phyloP scores from a whole-genome alignment of 2,329 filamentous ascomycete species.

The Colletotrichum sp. region DNA sequence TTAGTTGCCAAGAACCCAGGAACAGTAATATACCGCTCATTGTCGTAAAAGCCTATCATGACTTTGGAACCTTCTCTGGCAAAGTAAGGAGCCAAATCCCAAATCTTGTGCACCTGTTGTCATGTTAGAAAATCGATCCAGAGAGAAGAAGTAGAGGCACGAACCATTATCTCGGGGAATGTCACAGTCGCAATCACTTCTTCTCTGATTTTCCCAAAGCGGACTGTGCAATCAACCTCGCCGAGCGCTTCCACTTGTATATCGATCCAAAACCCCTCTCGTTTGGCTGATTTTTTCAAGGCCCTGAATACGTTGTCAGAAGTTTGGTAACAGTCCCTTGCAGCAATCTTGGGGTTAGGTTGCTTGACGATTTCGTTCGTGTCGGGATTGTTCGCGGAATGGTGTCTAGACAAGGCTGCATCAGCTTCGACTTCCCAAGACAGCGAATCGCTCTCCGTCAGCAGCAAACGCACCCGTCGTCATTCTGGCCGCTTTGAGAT shows the following conservation, averaged over 20 bases:
- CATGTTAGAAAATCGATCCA: too few species aligned
- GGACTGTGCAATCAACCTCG: background rate
- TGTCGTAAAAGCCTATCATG: too few species aligned
- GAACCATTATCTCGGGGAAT: background rate
- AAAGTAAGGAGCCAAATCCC: too few species aligned
- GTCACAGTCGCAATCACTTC: background rate
- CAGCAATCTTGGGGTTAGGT: background rate
- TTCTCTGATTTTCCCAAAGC: background rate
- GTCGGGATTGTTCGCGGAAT: background rate
- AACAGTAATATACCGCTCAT: too few species aligned
- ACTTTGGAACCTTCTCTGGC: too few species aligned
- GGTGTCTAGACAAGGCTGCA: background rate
- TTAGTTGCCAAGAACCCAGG: too few species aligned
- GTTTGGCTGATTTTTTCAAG: background rate
- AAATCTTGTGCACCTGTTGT: too few species aligned
- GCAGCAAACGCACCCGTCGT: background rate
- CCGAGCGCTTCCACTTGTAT: background rate
- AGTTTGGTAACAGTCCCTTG: background rate
- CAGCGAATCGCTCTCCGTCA: background rate
- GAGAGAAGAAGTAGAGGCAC: too few species aligned
- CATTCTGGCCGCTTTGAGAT: background rate
- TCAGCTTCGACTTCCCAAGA: background rate
- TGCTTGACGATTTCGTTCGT: background rate
- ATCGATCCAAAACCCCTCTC: background rate
- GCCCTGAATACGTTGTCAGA: background rate